A percentile compares a stretch with the other conserved stretches of the same genome.
Conservation (phyloP, 805 yeast species). For the Yarrowia sp. region DNA sequence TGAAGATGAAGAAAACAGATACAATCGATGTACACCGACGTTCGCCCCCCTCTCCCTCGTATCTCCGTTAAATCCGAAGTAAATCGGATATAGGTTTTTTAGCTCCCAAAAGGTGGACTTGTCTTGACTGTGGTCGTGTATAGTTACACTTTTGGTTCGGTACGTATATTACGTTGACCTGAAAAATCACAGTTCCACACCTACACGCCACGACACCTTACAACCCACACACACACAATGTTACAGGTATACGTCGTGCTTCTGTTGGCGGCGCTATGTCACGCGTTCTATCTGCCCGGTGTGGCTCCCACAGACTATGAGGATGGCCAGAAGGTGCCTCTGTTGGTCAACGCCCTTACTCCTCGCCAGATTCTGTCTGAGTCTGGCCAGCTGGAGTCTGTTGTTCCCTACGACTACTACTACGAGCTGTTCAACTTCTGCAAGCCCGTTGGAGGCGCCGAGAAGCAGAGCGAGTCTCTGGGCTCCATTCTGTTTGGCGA, state of each 20-base stretch:
- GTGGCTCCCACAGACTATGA: slow-evolving; percentile 92
- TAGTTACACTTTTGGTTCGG: slow-evolving; percentile 2
- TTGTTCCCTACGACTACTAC: slow-evolving; percentile 62
- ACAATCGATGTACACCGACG: no score
- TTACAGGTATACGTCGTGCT: slow-evolving; percentile 21
- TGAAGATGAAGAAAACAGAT: no score
- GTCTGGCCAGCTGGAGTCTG: slow-evolving; percentile 46
- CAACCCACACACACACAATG: slow-evolving; percentile 1
- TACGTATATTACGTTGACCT: background rate
- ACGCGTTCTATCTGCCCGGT: slow-evolving; percentile 90
- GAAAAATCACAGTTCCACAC: slow-evolving; percentile 3
- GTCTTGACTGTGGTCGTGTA: background rate
- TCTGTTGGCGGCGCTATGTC: slow-evolving; percentile 43
- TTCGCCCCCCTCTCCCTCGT: background rate
- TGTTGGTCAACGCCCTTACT: slow-evolving; percentile 88
- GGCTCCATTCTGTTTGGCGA: slow-evolving; percentile 97
- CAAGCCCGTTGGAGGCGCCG: slow-evolving; percentile 66
- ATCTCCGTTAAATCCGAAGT: slow-evolving; percentile 4
- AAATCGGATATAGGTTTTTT: background rate
- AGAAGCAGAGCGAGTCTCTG: slow-evolving; percentile 82
- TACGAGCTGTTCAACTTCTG: slow-evolving; percentile 85
- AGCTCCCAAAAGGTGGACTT: background rate
- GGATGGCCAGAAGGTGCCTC: slow-evolving; percentile 72
- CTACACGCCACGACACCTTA: slow-evolving; percentile 1
- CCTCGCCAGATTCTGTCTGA: slow-evolving; percentile 57